Base-by-base conservation (phyloP, 495 filamentous ascomycete species). In the Xylaria nigripes region DNA sequence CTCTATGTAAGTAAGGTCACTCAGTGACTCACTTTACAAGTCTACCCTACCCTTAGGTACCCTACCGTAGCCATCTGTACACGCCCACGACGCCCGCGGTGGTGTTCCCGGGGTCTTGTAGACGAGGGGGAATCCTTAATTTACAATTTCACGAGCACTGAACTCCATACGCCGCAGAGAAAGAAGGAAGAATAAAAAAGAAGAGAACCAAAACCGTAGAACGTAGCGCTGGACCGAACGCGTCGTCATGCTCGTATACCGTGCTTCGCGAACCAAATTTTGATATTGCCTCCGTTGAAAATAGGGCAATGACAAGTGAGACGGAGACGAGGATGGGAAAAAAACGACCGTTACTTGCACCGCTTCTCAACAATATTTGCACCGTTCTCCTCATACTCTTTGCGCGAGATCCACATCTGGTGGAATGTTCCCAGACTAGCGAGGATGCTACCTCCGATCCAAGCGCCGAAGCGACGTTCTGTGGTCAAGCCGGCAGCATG, bases 401-500 rank as follows among this genome's bases (percentile, higher is more conserved):
- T 86, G 67, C 74, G 83, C 16, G 84, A 89, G 57, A 99, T 90
- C 93, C 93, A 99, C 87, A 97, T 87, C 66, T 96, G 92, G 74
- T 99, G 93, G 70, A 99, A 99, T n/a, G 89, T 95, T 8, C 94
- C 94, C 74, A 99, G 69, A 72, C 90, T 96, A 2, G 86, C 92
- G 61, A 97, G 73, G 59, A 99, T 96, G 73, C 90, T 96, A 13
- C 93, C 93, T 22, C 93, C 93, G 57, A 99, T 86, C 94, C 94
- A 99, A 25, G 85, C 84, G 12, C 87, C 90, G 69, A 92, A 97
- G 52, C 86, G 82, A 47, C 93, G 73, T 79, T 99, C 93, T 12
- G 83, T 82, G 0, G 83, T 86, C 61, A 90, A 82, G n/a, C 89
- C 86, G 12, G 90, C 82, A 3, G 91, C 88, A 25, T 87, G 83